A percentile compares a stretch with the other conserved stretches of the same genome.
These are phyloP conservation scores for Sporothrix brasiliensis DNA, from an alignment of 2,329 filamentous ascomycete species.

Conservation along the genomic window DNA sequence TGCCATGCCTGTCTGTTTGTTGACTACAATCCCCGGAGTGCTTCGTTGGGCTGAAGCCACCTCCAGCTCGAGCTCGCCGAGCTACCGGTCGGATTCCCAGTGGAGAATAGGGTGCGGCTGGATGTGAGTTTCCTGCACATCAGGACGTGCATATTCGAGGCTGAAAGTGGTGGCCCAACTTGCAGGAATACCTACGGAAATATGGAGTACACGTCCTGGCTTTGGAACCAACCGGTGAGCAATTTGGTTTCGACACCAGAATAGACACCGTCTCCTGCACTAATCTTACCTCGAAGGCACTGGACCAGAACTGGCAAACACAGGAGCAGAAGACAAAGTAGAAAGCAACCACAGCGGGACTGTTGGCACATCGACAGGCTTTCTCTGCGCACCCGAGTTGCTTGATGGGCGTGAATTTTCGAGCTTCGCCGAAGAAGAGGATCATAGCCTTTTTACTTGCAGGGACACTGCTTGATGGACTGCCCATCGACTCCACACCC, in stretches of 20 bases:
- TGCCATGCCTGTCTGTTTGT: background rate
- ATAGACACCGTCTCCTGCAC: conserved; percentile 3
- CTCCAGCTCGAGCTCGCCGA: background rate
- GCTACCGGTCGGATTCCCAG: background rate
- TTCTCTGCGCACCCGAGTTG: background rate
- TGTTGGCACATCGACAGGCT: background rate
- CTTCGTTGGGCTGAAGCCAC: background rate
- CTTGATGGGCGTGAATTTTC: background rate
- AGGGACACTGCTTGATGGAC: conserved; percentile 1
- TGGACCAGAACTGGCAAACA: background rate
- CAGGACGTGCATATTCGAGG: background rate
- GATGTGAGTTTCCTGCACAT: background rate
- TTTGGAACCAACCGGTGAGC: too few relatives aligned
- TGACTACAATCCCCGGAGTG: background rate
- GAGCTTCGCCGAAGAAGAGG: conserved; percentile 20
- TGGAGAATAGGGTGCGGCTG: background rate
- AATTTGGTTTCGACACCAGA: background rate
- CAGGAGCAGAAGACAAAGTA: background rate
- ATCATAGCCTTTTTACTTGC: conserved; percentile 7
- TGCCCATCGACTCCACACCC: background rate
- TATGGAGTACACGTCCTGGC: background rate
- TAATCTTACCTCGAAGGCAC: background rate
- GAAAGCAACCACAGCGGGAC: background rate
- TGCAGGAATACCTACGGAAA: background rate
- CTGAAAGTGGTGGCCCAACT: background rate